phyloP scores from a whole-genome alignment of 2,329 filamentous ascomycete genomes.

The Pseudogymnoascus sp. region DNA sequence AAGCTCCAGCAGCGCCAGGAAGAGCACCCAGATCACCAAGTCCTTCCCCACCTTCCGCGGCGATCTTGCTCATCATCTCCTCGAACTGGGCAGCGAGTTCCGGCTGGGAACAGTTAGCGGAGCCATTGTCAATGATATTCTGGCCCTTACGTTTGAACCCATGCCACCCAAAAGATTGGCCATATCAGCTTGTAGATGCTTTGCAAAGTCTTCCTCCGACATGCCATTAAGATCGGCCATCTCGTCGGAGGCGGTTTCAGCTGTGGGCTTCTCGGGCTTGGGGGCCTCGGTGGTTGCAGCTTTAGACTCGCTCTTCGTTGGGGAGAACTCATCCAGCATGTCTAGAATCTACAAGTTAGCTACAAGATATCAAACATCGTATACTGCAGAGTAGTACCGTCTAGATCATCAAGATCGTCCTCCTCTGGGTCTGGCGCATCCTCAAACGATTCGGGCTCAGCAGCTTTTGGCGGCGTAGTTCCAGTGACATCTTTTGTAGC shows the following conservation, averaged over 20 bases:
- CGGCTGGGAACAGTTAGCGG: conserved; percentile 33
- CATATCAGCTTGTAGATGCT: conserved; percentile 86
- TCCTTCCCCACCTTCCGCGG: conserved; percentile 39
- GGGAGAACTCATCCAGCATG: conserved; percentile 83
- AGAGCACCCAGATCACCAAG: conserved; percentile 25
- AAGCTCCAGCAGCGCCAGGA: conserved; percentile 17
- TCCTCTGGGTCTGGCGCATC: conserved; percentile 83
- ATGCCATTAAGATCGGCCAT: conserved; percentile 34
- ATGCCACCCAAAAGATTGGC: conserved; percentile 68
- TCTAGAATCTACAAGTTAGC: conserved; percentile 43
- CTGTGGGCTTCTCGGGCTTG: conserved; percentile 19
- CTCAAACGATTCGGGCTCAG: conserved; percentile 25
- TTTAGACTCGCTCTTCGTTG: conserved; percentile 49
- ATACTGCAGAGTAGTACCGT: conserved; percentile 46
- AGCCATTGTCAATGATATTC: conserved; percentile 8
- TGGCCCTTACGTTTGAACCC: conserved; percentile 45
- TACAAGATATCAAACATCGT: neutral
- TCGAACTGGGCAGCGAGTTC: conserved; percentile 76
- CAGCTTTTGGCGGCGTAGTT: neutral
- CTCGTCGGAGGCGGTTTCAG: conserved; percentile 10
- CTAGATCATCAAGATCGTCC: conserved; percentile 84
- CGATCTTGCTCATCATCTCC: conserved; percentile 63
- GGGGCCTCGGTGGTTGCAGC: conserved; percentile 26
- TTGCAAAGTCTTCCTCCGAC: conserved; percentile 71
- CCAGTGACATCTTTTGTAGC: neutral